Evolutionary conservation across 2,329 filamentous ascomycete genomes (phyloP).

Genomic region (Penicillium italicum): DNA sequence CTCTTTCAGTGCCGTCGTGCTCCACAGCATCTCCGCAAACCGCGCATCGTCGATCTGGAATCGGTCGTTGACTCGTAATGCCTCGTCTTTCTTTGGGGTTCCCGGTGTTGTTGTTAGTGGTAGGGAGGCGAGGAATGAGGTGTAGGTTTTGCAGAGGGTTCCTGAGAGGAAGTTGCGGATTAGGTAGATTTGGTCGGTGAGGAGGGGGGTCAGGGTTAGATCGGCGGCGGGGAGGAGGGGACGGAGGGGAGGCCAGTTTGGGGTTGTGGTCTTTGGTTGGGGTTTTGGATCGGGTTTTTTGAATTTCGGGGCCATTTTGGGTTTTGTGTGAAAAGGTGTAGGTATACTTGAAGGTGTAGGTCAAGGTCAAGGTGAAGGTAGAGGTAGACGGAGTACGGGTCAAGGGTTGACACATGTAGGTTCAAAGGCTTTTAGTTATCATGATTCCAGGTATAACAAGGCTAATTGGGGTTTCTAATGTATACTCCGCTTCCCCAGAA

Average conservation of each 20-base stretch:
- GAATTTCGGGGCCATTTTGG: constrained; percentile 14
- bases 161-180: constrained; percentile 72
- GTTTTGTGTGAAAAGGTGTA: background rate
- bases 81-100: constrained; percentile 74
- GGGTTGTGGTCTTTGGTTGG: constrained; percentile 30
- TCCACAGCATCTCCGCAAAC: constrained; percentile 76
- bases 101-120: constrained; percentile 74
- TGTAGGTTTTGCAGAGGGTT: constrained; percentile 70
- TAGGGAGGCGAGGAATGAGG: constrained; percentile 66
- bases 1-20: constrained; percentile 68
- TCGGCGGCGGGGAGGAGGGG: constrained; percentile 64
- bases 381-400: background rate
- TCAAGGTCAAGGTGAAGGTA: background rate
- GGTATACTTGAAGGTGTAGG: background rate
- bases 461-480: background rate
- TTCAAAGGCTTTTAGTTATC: background rate
- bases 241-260: constrained; percentile 69
- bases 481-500: background rate
- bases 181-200: constrained; percentile 67
- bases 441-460: background rate
- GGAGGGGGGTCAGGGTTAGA: constrained; percentile 56
- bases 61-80: constrained; percentile 82
- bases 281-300: constrained; percentile 18
- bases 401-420: background rate
- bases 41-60: constrained; percentile 73